Evolutionary conservation across 31 red algal species (phyloP).

Genomic region (Asparagopsis taxiformis): DNA sequence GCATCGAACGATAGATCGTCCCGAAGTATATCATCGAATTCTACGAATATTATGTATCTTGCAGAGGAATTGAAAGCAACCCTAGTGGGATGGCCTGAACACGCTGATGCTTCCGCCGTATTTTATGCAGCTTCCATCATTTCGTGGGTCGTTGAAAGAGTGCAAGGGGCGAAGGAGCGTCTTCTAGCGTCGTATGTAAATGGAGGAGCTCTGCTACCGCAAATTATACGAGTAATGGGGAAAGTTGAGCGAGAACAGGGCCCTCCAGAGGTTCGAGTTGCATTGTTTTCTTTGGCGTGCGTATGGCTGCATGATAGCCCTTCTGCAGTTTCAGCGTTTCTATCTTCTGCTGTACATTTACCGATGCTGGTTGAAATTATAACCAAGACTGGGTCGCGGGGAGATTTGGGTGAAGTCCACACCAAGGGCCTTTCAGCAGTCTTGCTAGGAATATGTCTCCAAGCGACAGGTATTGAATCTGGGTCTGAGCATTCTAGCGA

Average conservation of each 20-base stretch:
- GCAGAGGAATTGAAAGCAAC: slow-evolving; percentile 41
- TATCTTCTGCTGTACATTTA: slow-evolving; percentile 79
- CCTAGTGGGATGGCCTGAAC: slow-evolving; percentile 77
- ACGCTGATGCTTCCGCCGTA: slow-evolving; percentile 68
- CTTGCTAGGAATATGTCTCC: slow-evolving; percentile 72
- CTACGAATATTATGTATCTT: slow-evolving; percentile 16
- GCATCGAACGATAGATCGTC: slow-evolving; percentile 28
- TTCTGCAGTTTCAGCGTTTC: slow-evolving; percentile 64
- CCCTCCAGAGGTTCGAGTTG: slow-evolving; percentile 58
- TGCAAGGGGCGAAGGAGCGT: slow-evolving; percentile 40
- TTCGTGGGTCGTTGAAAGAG: slow-evolving; percentile 36
- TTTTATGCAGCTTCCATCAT: slow-evolving; percentile 79
- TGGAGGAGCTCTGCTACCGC: slow-evolving; percentile 31
- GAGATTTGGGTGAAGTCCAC: slow-evolving; percentile 70
- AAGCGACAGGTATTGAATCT: slow-evolving; percentile 15
- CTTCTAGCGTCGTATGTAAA: slow-evolving; percentile 37
- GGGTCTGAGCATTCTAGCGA: slow-evolving; percentile 11
- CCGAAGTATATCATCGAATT: slow-evolving; percentile 2
- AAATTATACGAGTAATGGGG: slow-evolving; percentile 58
- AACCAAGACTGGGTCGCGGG: slow-evolving; percentile 30
- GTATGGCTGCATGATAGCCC: slow-evolving; percentile 75
- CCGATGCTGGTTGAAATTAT: slow-evolving; percentile 84
- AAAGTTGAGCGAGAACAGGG: slow-evolving; percentile 64
- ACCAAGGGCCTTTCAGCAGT: slow-evolving; percentile 80
- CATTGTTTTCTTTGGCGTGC: slow-evolving; percentile 67